Conservation (phyloP, 1,284 basidiomycete genomes). For the Calocybe gambosa region DNA sequence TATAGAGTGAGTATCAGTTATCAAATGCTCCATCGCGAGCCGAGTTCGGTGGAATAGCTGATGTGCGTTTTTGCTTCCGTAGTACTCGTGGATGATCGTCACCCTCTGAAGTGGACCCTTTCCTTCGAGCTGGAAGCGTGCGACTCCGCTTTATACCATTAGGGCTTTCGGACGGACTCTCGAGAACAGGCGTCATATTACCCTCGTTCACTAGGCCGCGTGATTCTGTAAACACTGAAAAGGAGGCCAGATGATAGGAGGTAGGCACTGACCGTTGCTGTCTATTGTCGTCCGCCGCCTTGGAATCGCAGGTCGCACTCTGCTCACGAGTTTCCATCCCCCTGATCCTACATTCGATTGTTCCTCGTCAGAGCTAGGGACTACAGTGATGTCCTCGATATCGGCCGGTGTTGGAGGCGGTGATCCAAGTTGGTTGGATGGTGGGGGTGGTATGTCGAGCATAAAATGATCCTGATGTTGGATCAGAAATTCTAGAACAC, state of each 20-base stretch:
- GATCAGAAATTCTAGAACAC: conserved; percentile 93
- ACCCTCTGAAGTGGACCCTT: conserved; percentile 13
- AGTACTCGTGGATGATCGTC: conserved; percentile 31
- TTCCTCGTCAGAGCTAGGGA: conserved; percentile 41
- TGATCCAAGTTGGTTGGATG: conserved; percentile 15
- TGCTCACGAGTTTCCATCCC: conserved; percentile 44
- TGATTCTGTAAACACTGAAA: conserved; percentile 6
- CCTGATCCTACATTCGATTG: conserved; percentile 27
- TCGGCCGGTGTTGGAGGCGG: conserved; percentile 16
- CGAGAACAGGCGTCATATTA: conserved; percentile 38
- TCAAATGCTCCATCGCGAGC: conserved; percentile 9
- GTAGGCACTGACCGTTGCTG: conserved; percentile 39
- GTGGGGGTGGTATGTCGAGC: conserved; percentile 72
- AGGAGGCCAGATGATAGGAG: neutral
- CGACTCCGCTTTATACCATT: conserved; percentile 48
- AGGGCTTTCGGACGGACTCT: conserved; percentile 25
- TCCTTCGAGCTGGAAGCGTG: conserved; percentile 45
- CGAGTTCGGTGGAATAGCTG: conserved; percentile 28
- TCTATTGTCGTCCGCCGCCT: conserved; percentile 54
- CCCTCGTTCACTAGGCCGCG: conserved; percentile 19
- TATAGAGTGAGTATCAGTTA: conserved; percentile 4
- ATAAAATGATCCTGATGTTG: conserved; percentile 84
- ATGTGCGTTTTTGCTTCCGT: conserved; percentile 43
- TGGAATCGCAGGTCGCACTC: conserved; percentile 34
- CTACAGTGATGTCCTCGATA: conserved; percentile 26